These are phyloP conservation scores for Heteromeles arbutifolia DNA, from an alignment of 306 rosid genomes.

Conservation along the genomic window DNA sequence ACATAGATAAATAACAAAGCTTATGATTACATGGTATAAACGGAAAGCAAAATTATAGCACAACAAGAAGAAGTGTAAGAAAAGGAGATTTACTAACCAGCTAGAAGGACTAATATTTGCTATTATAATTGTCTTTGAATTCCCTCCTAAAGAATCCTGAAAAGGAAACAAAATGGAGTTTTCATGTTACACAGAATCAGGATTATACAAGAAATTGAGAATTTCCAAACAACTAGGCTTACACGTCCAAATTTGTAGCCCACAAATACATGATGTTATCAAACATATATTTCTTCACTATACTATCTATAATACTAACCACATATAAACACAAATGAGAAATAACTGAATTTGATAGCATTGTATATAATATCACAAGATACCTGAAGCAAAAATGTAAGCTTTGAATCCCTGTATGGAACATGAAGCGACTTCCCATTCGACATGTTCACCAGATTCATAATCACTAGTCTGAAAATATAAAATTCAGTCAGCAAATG, in stretches of 20 bases:
- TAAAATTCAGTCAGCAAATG: conserved; percentile 2
- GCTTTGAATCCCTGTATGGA: conserved; percentile 96
- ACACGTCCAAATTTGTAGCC: background rate
- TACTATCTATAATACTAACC: background rate
- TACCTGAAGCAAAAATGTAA: conserved; percentile 97
- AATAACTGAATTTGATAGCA: background rate
- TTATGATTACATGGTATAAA: background rate
- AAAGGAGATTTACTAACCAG: conserved; percentile 46
- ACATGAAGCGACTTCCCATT: conserved; percentile 92
- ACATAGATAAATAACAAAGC: background rate
- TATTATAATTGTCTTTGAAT: conserved; percentile 81
- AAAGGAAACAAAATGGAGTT: conserved; percentile 21
- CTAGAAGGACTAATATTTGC: conserved; percentile 92
- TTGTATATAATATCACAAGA: conserved; percentile 10
- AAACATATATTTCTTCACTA: background rate
- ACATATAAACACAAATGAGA: background rate
- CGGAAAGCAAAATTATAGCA: background rate
- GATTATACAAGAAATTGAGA: background rate
- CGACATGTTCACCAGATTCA: conserved; percentile 80
- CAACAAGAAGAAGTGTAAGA: background rate
- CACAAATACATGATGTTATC: background rate
- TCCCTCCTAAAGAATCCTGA: conserved; percentile 98
- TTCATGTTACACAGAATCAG: background rate
- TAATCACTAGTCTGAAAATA: conserved; percentile 85
- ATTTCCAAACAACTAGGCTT: background rate